Conservation (phyloP, 176 grass and related monocot species). For the Raddia guianensis region DNA sequence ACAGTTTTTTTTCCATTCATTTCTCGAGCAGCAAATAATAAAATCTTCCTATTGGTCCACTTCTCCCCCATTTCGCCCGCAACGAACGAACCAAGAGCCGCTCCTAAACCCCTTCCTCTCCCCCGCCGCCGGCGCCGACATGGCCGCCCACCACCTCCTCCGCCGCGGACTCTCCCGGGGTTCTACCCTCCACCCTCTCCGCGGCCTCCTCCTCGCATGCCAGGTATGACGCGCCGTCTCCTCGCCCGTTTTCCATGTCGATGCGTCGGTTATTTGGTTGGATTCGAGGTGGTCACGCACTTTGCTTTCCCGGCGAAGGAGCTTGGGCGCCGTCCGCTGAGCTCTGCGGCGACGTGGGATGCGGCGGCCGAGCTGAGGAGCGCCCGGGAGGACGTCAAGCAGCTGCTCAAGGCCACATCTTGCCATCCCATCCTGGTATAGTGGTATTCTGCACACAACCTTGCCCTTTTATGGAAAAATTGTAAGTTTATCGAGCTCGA, state of each 20-base stretch:
- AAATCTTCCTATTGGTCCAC: neutral
- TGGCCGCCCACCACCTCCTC: slow-evolving; percentile 45
- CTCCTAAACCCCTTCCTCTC: slow-evolving; percentile 33
- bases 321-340: slow-evolving; percentile 22
- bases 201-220: slow-evolving; percentile 27
- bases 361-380: slow-evolving; percentile 42
- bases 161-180: slow-evolving; percentile 27
- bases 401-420: slow-evolving; percentile 62
- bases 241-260: neutral
- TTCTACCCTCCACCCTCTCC: slow-evolving; percentile 27
- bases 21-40: neutral
- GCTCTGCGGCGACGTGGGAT: slow-evolving; percentile 37
- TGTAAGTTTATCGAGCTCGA: neutral
- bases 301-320: slow-evolving; percentile 32
- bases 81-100: slow-evolving; percentile 1
- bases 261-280: neutral
- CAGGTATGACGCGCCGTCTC: slow-evolving; percentile 26
- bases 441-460: slow-evolving; percentile 46
- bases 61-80: neutral
- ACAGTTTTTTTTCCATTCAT: neutral
- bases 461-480: neutral
- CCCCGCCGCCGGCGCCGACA: slow-evolving; percentile 43
- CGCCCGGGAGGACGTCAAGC: slow-evolving; percentile 71
- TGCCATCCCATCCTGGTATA: slow-evolving; percentile 94
- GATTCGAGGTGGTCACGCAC: slow-evolving; percentile 5